Base-by-base conservation (phyloP, 2,329 filamentous ascomycete genomes). In the Ophiocordyceps sinensis region DNA sequence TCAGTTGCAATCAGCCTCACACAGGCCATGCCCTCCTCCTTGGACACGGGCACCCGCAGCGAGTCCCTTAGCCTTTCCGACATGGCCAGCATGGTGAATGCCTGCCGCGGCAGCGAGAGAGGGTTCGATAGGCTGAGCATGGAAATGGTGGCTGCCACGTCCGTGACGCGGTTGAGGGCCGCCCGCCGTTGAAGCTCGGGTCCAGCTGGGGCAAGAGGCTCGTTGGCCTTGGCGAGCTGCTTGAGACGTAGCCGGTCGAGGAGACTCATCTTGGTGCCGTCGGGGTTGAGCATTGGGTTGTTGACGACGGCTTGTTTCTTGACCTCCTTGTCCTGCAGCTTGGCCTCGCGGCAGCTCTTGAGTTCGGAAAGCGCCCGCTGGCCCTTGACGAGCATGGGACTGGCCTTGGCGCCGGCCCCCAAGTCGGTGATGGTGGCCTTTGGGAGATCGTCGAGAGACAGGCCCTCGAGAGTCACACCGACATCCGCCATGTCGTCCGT, bases 191-290 rank as follows among this genome's bases (percentile, higher is more conserved):
- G 64, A 3, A 83, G 61, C 49, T 78, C 69, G 0, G 71, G 66
- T 0, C 69, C 52, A 1, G 77, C 67, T 1, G 81, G 64, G 0
- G 79, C 76, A 0, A 70, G 57, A 5, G 69, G 57, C 54, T 79
- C 84, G 39, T 61, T 65, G 9, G 65, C 58, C 49, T 71, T 71
- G 55, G 73, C 66, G 49, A 70, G 59, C 49, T 83, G 75, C 64
- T 89, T 89, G 41, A 72, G 68, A 47, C 82, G 79, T 47, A 93
- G 74, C 38, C 83, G 79, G 57, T 88, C 83, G 43, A 91, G 68
- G 21, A 93, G 73, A 41, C 75, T 76, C 64, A 82, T 77, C 62
- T 78, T 68, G 37, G 60, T 58, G 36, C 63, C 67, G 39, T 67
- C 65, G 1, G 63, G 46, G 44, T 68, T 70, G 31, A 62, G 48